These are phyloP conservation scores for Sophora flavescens DNA, from an alignment of 306 rosid genomes.

Conservation along the genomic window DNA sequence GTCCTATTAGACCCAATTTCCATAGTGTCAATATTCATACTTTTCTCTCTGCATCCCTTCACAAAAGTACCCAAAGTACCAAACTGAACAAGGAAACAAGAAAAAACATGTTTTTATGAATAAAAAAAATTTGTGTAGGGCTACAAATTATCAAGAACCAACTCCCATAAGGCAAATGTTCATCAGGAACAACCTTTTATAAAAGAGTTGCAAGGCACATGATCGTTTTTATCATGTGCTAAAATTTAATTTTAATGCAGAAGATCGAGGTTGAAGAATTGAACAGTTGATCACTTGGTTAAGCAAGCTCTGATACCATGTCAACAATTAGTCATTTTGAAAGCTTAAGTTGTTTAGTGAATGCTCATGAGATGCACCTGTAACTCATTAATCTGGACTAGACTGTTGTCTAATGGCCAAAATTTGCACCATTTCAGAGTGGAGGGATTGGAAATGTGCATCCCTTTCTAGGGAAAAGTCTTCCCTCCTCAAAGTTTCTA, in stretches of 20 bases:
- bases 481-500: constrained; percentile 37
- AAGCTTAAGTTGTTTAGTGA: no score
- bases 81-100: background rate
- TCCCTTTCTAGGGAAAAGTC: constrained; percentile 42
- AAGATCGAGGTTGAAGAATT: background rate
- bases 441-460: constrained; percentile 39
- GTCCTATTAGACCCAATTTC: no score
- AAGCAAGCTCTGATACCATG: background rate
- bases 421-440: constrained; percentile 1
- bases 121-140: background rate
- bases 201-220: background rate
- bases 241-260: background rate
- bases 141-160: background rate
- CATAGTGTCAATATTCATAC: no score
- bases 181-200: background rate
- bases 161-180: background rate
- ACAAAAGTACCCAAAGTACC: no score
- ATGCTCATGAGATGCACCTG: no score
- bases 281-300: no score
- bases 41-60: no score
- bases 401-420: constrained; percentile 13
- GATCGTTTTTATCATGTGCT: background rate
- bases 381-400: background rate
- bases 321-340: no score
- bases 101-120: background rate